Evolutionary conservation across 2,329 filamentous ascomycete genomes (phyloP).

Genomic region (Fusarium lateritium): DNA sequence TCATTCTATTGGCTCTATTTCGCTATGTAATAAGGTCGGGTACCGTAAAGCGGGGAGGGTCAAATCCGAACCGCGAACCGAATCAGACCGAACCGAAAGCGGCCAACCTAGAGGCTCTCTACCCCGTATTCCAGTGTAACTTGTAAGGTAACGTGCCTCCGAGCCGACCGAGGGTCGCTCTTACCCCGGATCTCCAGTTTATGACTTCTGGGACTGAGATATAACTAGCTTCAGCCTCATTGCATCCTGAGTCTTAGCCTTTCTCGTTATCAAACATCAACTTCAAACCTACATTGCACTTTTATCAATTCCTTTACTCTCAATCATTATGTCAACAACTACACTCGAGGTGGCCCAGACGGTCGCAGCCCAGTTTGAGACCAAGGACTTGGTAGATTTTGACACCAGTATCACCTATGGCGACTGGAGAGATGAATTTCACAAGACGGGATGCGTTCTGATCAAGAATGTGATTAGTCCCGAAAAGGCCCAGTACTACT

Average conservation of each 20-base stretch:
- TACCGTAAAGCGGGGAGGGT: neutral
- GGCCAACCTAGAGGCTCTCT: no score
- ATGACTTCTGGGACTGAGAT: conserved; percentile 15
- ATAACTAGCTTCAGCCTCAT: conserved; percentile 42
- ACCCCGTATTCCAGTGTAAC: neutral
- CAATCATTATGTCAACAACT: conserved; percentile 28
- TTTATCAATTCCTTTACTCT: neutral
- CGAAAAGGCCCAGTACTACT: conserved; percentile 43
- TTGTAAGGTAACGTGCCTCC: neutral
- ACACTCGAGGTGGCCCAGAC: conserved; percentile 38
- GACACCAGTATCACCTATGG: conserved; percentile 39
- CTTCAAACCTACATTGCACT: neutral
- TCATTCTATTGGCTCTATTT: neutral
- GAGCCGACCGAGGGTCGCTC: conserved; percentile 4
- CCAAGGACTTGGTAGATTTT: conserved; percentile 43
- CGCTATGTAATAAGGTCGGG: neutral
- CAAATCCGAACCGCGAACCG: conserved; percentile 22
- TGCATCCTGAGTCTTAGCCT: conserved; percentile 24
- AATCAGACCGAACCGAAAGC: conserved; percentile 16
- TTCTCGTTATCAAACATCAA: conserved; percentile 27
- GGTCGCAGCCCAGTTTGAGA: conserved; percentile 42
- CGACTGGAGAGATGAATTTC: conserved; percentile 45
- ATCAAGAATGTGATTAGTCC: conserved; percentile 47
- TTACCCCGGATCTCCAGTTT: conserved; percentile 12
- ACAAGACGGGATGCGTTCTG: conserved; percentile 43